A percentile compares a stretch with the other conserved stretches of the same genome.
These are phyloP conservation scores for Alisma plantagoaquatica DNA, from an alignment of 106 monocot species.

Conservation along the genomic window DNA sequence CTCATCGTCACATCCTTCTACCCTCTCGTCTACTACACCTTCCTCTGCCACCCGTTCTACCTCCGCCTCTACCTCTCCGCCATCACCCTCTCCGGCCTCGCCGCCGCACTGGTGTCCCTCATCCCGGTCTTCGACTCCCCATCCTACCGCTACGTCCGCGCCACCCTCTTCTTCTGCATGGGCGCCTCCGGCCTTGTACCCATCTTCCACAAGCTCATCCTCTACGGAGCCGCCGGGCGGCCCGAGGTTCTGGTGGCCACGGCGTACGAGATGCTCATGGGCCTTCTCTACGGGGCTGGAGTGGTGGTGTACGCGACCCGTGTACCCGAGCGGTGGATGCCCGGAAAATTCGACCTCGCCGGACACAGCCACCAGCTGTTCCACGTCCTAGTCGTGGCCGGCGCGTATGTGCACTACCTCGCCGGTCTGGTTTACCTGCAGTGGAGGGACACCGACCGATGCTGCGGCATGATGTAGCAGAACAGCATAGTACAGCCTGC, in stretches of 20 bases:
- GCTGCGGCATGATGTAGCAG: too few species aligned
- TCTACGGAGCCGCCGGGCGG: slow-evolving; percentile 26
- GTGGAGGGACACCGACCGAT: slow-evolving; percentile 55
- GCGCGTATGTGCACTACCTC: slow-evolving; percentile 68
- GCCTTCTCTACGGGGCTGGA: slow-evolving; percentile 40
- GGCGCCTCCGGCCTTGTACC: slow-evolving; percentile 56
- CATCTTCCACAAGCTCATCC: slow-evolving; percentile 50
- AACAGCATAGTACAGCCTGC: neutral
- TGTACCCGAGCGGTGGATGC: slow-evolving; percentile 73
- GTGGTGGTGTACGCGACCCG: slow-evolving; percentile 44
- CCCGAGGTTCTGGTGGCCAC: slow-evolving; percentile 51
- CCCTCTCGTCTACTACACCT: slow-evolving; percentile 70
- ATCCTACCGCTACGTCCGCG: slow-evolving; percentile 29
- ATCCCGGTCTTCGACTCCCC: slow-evolving; percentile 48
- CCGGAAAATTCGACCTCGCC: slow-evolving; percentile 55
- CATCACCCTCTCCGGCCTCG: slow-evolving; percentile 57
- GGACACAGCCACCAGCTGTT: slow-evolving; percentile 75
- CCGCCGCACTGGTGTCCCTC: slow-evolving; percentile 39
- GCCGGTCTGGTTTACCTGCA: slow-evolving; percentile 43
- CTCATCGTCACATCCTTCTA: slow-evolving; percentile 86
- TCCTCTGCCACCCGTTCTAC: slow-evolving; percentile 55
- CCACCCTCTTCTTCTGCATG: slow-evolving; percentile 61
- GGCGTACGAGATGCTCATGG: slow-evolving; percentile 54
- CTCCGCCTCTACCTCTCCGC: slow-evolving; percentile 44
- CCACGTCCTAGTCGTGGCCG: slow-evolving; percentile 70